A percentile compares a stretch with the other conserved stretches of the same genome.
Conservation (phyloP, 2,329 filamentous ascomycete genomes). For the Thermothelomyces thermophilus region DNA sequence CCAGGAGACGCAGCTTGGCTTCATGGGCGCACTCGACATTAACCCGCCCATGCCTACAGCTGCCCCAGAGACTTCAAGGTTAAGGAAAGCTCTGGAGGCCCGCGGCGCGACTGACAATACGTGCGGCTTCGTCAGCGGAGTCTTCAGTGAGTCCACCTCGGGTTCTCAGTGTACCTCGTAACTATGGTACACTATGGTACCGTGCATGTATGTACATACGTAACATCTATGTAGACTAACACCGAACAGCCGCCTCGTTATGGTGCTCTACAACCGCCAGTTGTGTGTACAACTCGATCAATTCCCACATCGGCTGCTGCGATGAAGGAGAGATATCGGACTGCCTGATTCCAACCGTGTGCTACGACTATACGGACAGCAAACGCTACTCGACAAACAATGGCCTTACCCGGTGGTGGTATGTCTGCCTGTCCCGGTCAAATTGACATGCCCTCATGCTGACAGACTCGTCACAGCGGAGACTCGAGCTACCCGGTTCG, state of each 20-base stretch:
- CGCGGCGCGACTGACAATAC: constrained; percentile 27
- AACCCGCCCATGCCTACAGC: constrained; percentile 20
- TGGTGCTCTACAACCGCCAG: constrained; percentile 25
- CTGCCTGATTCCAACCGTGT: constrained; percentile 27
- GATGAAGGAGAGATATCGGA: constrained; percentile 18
- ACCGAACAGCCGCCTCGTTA: constrained; percentile 20
- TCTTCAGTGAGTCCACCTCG: neutral
- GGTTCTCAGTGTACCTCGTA: neutral
- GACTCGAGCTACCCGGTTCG: constrained; percentile 25
- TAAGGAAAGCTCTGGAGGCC: constrained; percentile 18
- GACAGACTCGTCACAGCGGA: constrained; percentile 19
- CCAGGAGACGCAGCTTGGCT: constrained; percentile 23
- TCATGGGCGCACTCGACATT: constrained; percentile 22
- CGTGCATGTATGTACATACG: too few species aligned
- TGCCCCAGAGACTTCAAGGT: neutral
- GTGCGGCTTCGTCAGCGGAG: constrained; percentile 30
- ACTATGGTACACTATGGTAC: neutral
- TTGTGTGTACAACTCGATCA: constrained; percentile 29
- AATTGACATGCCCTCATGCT: neutral
- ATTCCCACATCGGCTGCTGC: constrained; percentile 30
- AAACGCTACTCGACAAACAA: constrained; percentile 22
- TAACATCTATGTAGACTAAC: neutral
- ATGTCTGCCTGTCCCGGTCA: constrained; percentile 8
- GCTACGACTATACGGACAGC: constrained; percentile 26
- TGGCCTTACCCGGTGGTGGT: constrained; percentile 30